Conservation (phyloP, 441 rosid species). For the Euphorbia celastroides region DNA sequence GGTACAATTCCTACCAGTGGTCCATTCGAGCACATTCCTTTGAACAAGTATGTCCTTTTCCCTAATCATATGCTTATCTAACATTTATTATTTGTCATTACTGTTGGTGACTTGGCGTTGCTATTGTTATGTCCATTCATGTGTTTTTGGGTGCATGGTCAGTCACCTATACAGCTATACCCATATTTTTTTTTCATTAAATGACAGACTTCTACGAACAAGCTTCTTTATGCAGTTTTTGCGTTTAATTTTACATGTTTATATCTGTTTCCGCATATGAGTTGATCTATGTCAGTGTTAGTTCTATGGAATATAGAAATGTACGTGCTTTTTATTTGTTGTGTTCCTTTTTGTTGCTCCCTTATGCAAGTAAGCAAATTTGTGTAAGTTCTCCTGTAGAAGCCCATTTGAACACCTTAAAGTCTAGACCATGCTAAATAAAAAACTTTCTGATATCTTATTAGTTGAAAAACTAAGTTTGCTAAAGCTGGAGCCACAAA, state of each 20-base stretch:
- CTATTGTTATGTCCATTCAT: background rate
- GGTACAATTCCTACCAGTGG: constrained; percentile 92
- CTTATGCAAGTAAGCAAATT: background rate
- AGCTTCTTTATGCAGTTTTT: too few species aligned
- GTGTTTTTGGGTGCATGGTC: background rate
- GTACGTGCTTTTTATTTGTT: background rate
- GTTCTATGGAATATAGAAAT: background rate
- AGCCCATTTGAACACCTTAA: background rate
- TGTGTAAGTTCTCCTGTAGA: background rate
- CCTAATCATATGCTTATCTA: background rate
- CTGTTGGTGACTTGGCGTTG: too few species aligned
- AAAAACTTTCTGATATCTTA: background rate
- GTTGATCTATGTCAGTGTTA: background rate
- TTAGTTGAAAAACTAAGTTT: background rate
- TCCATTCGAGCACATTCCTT: constrained; percentile 77
- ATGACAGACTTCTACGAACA: background rate
- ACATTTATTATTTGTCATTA: background rate
- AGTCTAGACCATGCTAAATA: background rate
- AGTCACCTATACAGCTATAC: background rate
- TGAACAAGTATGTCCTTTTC: constrained; percentile 53
- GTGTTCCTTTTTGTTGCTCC: background rate
- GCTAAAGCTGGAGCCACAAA: background rate
- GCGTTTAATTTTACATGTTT: too few species aligned
- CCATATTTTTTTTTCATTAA: background rate
- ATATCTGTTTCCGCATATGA: background rate